phyloP scores from a whole-genome alignment of 495 filamentous ascomycete genomes.

The Aspergillus ostianus region DNA sequence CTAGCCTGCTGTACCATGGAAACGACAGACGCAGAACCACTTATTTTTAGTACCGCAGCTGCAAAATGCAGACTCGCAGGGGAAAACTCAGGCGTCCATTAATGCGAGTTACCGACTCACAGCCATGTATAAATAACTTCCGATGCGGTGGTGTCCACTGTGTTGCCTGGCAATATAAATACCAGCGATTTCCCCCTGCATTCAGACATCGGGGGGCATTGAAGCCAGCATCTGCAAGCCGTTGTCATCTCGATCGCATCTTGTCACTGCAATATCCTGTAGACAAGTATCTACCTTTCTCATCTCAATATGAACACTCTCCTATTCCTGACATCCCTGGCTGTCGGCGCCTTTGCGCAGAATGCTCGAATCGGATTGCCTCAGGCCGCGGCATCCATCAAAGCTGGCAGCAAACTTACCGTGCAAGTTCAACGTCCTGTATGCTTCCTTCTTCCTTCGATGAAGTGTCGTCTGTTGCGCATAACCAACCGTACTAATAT shows the following conservation, averaged over 20 bases:
- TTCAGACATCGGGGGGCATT: neutral
- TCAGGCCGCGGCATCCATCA: slow-evolving; percentile 14
- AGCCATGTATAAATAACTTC: neutral
- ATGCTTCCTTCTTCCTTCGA: slow-evolving; percentile 8
- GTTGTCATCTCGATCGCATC: neutral
- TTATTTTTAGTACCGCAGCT: neutral
- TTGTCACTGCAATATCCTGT: neutral
- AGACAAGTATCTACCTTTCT: slow-evolving; percentile 1
- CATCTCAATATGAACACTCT: slow-evolving; percentile 26
- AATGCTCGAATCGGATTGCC: slow-evolving; percentile 69
- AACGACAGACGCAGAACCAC: neutral
- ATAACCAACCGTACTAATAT: neutral
- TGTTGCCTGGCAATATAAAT: neutral
- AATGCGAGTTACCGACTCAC: neutral
- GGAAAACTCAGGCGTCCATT: neutral
- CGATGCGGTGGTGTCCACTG: neutral
- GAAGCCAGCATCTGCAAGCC: neutral
- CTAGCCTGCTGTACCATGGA: neutral
- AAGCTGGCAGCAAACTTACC: slow-evolving; percentile 19
- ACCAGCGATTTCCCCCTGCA: neutral
- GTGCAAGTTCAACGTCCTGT: slow-evolving; percentile 38
- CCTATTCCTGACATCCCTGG: slow-evolving; percentile 22
- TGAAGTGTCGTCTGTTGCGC: neutral
- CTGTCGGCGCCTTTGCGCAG: slow-evolving; percentile 56
- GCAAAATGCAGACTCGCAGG: neutral